Evolutionary conservation across 148 eudicot species (phyloP).

Genomic region (Rheum nobile): DNA sequence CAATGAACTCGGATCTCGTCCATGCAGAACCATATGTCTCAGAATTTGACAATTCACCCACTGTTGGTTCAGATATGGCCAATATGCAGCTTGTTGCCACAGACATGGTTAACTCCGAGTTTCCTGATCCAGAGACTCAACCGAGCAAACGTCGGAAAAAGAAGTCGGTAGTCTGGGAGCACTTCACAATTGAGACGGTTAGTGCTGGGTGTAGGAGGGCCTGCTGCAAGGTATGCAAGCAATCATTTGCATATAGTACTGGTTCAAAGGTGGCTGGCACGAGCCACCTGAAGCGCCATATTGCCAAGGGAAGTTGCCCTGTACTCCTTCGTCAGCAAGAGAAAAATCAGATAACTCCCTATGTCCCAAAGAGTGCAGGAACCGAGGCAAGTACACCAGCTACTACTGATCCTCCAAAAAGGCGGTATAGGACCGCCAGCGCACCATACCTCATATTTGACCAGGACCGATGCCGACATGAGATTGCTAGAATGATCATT

Average conservation of each 20-base stretch:
- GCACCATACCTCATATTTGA: conserved; percentile 47
- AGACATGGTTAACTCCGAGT: conserved; percentile 3
- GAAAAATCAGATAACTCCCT: conserved; percentile 29
- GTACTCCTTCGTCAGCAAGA: conserved; percentile 51
- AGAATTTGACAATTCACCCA: conserved; percentile 12
- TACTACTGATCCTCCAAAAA: conserved; percentile 36
- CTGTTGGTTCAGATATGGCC: conserved; percentile 5
- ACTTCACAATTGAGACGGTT: conserved; percentile 54
- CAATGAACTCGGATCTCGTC: conserved; percentile 10
- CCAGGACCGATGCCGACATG: conserved; percentile 57
- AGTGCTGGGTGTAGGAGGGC: conserved; percentile 62
- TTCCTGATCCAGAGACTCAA: conserved; percentile 21
- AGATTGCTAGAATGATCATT: conserved; percentile 69
- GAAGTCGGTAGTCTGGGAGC: conserved; percentile 72
- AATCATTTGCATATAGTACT: conserved; percentile 71
- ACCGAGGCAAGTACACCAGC: conserved; percentile 16
- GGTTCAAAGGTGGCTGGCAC: conserved; percentile 76
- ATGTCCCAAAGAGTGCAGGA: conserved; percentile 32
- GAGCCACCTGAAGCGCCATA: conserved; percentile 74
- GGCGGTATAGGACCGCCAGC: conserved; percentile 38
- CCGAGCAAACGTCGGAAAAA: conserved; percentile 51
- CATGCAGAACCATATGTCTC: conserved; percentile 10
- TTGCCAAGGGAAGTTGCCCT: conserved; percentile 67
- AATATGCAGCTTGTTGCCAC: conserved; percentile 16
- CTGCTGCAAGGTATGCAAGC: conserved; percentile 63